Evolutionary conservation across 257 asterid genomes (phyloP).

Genomic region (Cruciata laevipes): DNA sequence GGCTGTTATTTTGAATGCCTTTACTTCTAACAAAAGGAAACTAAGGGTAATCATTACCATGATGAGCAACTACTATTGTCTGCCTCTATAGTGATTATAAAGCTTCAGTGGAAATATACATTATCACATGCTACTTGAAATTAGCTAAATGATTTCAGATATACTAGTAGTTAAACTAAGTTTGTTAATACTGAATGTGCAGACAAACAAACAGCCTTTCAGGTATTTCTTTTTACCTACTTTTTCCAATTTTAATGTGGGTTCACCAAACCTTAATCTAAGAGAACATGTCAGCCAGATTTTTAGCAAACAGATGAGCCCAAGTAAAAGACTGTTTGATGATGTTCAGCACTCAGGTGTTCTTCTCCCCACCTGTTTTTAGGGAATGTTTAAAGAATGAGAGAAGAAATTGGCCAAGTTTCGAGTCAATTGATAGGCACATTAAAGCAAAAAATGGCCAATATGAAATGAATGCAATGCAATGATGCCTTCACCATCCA

Average conservation of each 20-base stretch:
- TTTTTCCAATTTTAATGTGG: slow-evolving; percentile 20
- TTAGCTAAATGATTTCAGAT: slow-evolving; percentile 17
- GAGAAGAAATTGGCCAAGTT: slow-evolving; percentile 2
- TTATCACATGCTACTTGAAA: neutral
- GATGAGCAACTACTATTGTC: slow-evolving; percentile 18
- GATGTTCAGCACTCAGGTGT: slow-evolving; percentile 29
- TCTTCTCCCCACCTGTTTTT: slow-evolving; percentile 27
- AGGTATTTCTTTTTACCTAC: slow-evolving; percentile 20
- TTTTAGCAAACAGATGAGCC: slow-evolving; percentile 28
- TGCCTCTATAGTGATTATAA: slow-evolving; percentile 8
- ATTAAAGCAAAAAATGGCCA: neutral
- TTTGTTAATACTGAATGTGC: slow-evolving; percentile 7
- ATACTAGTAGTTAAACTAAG: slow-evolving; percentile 8
- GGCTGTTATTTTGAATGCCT: neutral
- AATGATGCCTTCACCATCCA: neutral
- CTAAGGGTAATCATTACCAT: slow-evolving; percentile 10
- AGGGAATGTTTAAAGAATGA: slow-evolving; percentile 11
- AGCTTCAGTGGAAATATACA: neutral
- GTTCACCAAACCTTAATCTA: slow-evolving; percentile 23
- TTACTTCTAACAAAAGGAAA: slow-evolving; percentile 6
- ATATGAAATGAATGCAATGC: neutral
- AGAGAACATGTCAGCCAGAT: slow-evolving; percentile 32
- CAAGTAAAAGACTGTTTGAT: slow-evolving; percentile 24
- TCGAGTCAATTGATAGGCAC: slow-evolving; percentile 1
- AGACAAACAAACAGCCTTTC: slow-evolving; percentile 20